Evolutionary conservation across 2,329 filamentous ascomycete species (phyloP), one percentile per base, ranked within the genome.

Genomic region (Pseudogymnoascus sp.): DNA sequence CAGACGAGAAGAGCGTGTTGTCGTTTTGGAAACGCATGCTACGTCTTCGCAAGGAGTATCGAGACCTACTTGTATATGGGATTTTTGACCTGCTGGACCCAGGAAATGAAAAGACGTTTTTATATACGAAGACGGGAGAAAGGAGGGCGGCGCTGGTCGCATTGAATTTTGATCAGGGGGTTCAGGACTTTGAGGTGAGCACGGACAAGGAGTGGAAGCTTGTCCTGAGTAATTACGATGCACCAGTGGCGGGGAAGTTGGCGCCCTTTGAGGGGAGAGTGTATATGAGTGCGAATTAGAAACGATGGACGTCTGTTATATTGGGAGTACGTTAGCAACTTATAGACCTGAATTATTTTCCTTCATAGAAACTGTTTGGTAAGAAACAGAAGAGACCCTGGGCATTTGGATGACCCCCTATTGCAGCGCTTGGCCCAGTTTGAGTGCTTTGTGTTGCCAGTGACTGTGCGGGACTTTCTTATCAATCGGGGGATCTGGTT

Each of bases 31-130:
- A 65, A 23, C 68, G 68, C 61, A 67, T 73, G 67, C 41, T 73
- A 11, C 43, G 60, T 28, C 41, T 66, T 7, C 62, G 72, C 33
- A 73, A 71, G 49, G 58, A 86, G 88, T 72, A 83, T 84, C 65
- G 75, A 77, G 67, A 85, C 45, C 71, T 86, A 7, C 83, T 90
- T 63, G 80, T 88, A 1, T 82, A 88, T 67, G 87, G 87, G 5
- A 75, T 78, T 18, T 89, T 84, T 70, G 73, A 81, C 52, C 71
- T 81, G 7, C 73, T 83, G 37, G 81, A 83, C 59, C 70, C 77
- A 16, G 76, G 79, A n/a, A 74, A 79, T 49, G 73, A 78, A 63
- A 62, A 75, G 61, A 77, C 76, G 0, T 81, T 81, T 67, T 69
- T 79, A 2, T 82, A 78, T 68, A 72, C 71, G 35, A 81, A 81